Percentiles rank a stretch among this genome's conserved stretches.
These are phyloP conservation scores for Pichia norvegensis DNA, from an alignment of 1,139 yeast genomes.

Conservation along the genomic window DNA sequence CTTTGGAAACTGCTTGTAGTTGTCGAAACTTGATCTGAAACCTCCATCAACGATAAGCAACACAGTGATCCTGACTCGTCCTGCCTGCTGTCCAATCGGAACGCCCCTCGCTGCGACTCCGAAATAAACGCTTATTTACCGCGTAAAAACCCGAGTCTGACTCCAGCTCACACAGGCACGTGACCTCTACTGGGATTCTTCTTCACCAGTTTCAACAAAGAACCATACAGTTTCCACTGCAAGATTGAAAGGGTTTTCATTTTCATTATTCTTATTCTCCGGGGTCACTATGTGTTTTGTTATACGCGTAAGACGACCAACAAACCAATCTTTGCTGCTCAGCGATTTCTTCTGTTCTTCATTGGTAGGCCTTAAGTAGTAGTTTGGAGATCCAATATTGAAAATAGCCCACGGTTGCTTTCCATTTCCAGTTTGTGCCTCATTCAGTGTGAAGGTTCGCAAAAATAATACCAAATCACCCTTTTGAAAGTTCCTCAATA, in stretches of 20 bases:
- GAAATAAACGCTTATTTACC: neutral
- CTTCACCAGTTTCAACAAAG: constrained; percentile 39
- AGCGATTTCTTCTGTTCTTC: constrained; percentile 19
- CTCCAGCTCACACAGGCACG: no score
- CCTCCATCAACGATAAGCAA: no score
- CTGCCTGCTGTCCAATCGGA: neutral
- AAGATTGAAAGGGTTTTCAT: constrained; percentile 42
- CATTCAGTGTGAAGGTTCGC: constrained; percentile 42
- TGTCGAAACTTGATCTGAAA: no score
- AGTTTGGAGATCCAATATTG: constrained; percentile 75
- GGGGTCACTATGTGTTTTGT: constrained; percentile 40
- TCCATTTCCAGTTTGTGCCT: neutral
- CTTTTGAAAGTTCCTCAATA: constrained; percentile 55
- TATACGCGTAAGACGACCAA: constrained; percentile 50
- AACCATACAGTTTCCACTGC: constrained; percentile 45
- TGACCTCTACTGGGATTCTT: constrained; percentile 19
- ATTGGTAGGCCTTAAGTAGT: constrained; percentile 42
- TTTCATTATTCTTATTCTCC: constrained; percentile 29
- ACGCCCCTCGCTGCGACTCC: neutral
- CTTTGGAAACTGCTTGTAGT: no score
- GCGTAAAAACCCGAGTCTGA: neutral
- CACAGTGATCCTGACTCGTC: neutral
- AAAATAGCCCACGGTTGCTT: constrained; percentile 80
- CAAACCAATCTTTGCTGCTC: constrained; percentile 58
- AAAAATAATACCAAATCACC: constrained; percentile 77